A percentile compares a stretch with the other conserved stretches of the same genome.
Evolutionary conservation across 2,329 filamentous ascomycete species (phyloP).

Genomic region (Penicillium sp.): DNA sequence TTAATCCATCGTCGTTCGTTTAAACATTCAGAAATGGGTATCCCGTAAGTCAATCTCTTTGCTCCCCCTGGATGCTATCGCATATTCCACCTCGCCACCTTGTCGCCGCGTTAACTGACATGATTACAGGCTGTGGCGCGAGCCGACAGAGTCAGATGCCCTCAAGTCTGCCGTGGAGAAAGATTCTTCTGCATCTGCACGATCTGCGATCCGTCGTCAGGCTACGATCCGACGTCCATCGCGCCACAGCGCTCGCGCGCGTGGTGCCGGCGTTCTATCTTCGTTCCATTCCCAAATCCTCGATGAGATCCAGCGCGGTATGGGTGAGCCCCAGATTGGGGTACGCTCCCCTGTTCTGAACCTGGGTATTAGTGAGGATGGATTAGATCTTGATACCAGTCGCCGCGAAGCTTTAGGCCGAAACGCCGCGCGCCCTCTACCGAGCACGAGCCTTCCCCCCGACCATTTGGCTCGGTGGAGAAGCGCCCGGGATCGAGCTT

Average conservation of each 20-base stretch:
- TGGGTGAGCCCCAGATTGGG: constrained; percentile 20
- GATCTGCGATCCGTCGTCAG: constrained; percentile 60
- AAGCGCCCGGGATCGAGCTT: constrained; percentile 31
- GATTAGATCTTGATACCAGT: constrained; percentile 29
- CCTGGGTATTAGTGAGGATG: constrained; percentile 27
- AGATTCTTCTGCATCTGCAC: constrained; percentile 54
- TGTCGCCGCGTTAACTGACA: constrained; percentile 21
- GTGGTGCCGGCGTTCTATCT: constrained; percentile 29
- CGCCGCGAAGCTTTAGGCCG: constrained; percentile 30
- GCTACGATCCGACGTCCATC: constrained; percentile 36
- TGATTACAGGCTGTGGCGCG: constrained; percentile 54
- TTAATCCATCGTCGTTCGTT: not conserved
- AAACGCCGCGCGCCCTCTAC: constrained; percentile 2
- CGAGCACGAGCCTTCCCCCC: not conserved
- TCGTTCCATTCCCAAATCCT: constrained; percentile 29
- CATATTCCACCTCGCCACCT: constrained; percentile 12
- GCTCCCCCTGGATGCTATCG: constrained; percentile 4
- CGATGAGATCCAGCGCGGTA: constrained; percentile 35
- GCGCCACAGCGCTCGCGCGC: constrained; percentile 28
- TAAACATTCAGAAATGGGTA: constrained; percentile 33
- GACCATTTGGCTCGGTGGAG: constrained; percentile 7
- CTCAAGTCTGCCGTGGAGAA: constrained; percentile 47
- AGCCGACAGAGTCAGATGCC: constrained; percentile 49
- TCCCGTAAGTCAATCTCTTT: constrained; percentile 37
- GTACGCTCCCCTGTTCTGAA: constrained; percentile 30